These are phyloP conservation scores for Fomitopsis schrenkii DNA, from an alignment of 1,284 basidiomycete genomes.

Conservation along the genomic window DNA sequence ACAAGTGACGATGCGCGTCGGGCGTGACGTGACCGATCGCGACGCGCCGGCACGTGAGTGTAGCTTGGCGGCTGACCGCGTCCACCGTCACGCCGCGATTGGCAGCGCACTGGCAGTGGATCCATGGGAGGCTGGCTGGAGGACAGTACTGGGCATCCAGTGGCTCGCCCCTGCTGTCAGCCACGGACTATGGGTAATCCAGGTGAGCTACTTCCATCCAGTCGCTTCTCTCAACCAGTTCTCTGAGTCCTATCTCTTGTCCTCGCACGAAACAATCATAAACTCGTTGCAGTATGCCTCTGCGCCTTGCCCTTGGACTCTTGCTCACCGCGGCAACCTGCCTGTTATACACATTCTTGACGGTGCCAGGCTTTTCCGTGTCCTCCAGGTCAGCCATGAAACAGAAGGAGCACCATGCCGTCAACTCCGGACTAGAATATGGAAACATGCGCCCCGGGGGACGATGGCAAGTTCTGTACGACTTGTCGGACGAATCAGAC, in stretches of 20 bases:
- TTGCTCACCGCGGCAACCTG: not conserved
- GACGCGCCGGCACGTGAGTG: not conserved
- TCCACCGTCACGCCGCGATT: too few relatives aligned
- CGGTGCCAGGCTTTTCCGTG: not conserved
- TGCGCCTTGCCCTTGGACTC: not conserved
- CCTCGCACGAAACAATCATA: not conserved
- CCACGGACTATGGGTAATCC: too few relatives aligned
- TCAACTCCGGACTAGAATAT: not conserved
- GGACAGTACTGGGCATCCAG: too few relatives aligned
- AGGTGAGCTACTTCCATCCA: too few relatives aligned
- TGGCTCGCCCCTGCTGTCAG: not conserved
- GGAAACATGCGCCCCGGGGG: not conserved
- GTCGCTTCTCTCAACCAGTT: too few relatives aligned
- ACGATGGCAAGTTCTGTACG: not conserved
- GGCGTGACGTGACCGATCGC: slow-evolving; percentile 2
- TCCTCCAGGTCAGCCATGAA: not conserved
- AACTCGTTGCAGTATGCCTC: not conserved
- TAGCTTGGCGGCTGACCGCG: not conserved
- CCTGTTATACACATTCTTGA: not conserved
- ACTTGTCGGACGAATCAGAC: not conserved
- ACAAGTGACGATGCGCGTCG: not conserved
- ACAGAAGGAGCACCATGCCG: too few relatives aligned
- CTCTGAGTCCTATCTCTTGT: too few relatives aligned
- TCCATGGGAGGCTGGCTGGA: not conserved
- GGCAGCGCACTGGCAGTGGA: too few relatives aligned